phyloP scores from a whole-genome alignment of 345 rosid genomes.

The Corchorus olitorius region DNA sequence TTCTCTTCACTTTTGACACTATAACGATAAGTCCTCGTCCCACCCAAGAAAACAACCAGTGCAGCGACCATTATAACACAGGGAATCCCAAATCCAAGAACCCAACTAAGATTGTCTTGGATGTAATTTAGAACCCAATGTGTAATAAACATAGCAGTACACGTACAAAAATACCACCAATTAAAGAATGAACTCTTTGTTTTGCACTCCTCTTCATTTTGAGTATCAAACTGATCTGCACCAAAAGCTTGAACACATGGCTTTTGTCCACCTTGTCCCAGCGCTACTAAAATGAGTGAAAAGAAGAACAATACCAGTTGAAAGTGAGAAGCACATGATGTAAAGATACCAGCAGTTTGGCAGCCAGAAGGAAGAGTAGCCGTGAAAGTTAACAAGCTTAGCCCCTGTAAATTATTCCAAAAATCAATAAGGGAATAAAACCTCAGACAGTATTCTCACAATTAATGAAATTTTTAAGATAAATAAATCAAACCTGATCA shows the following conservation, averaged over 20 bases:
- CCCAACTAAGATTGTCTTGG: conserved; percentile 82
- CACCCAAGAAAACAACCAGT: conserved; percentile 35
- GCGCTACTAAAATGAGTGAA: conserved; percentile 41
- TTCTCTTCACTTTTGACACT: conserved; percentile 11
- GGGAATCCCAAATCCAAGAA: conserved; percentile 58
- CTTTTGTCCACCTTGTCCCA: conserved; percentile 56
- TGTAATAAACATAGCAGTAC: conserved; percentile 40
- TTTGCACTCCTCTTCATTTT: conserved; percentile 45
- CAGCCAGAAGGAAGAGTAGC: conserved; percentile 25
- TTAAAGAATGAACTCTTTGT: conserved; percentile 75
- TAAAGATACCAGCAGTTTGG: background rate
- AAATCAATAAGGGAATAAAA: background rate
- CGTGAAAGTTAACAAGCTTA: conserved; percentile 45
- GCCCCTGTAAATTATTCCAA: conserved; percentile 33
- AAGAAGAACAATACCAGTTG: conserved; percentile 33
- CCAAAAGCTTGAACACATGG: conserved; percentile 89
- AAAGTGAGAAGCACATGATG: conserved; percentile 16
- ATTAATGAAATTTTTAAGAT: background rate
- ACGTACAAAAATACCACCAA: conserved; percentile 73
- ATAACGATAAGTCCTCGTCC: conserved; percentile 29
- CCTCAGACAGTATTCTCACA: background rate
- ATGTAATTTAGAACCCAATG: conserved; percentile 52
- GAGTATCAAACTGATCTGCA: conserved; percentile 69
- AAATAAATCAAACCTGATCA: background rate
- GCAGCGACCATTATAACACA: conserved; percentile 28